phyloP scores from a whole-genome alignment of 768 basidiomycete species.

The Termitomyces sp. region DNA sequence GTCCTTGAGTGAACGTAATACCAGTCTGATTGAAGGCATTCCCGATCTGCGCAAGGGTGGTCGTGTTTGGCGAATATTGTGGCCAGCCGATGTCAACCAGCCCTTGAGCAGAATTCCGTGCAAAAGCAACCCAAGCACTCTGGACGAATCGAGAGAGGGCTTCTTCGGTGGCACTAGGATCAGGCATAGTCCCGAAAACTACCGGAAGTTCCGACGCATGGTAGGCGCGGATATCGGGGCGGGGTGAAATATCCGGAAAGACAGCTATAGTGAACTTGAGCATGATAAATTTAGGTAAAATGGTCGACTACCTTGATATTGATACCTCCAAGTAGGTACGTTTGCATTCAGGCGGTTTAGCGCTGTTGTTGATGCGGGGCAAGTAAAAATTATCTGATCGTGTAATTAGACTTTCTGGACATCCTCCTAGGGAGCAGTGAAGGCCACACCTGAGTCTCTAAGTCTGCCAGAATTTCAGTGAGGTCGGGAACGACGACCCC shows the following conservation, averaged over 20 bases:
- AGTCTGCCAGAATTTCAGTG: slow-evolving; percentile 27
- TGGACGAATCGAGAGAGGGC: slow-evolving; percentile 33
- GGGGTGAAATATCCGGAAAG: slow-evolving; percentile 33
- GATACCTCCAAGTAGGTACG: slow-evolving; percentile 19
- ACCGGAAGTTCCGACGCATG: slow-evolving; percentile 38
- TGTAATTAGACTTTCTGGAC: not conserved
- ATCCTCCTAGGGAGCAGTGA: not conserved
- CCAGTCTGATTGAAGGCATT: slow-evolving; percentile 16
- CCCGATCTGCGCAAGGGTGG: slow-evolving; percentile 18
- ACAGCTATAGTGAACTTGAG: slow-evolving; percentile 22
- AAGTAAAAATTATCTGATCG: slow-evolving; percentile 23
- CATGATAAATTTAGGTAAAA: not conserved
- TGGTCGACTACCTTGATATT: slow-evolving; percentile 23
- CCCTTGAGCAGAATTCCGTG: slow-evolving; percentile 33
- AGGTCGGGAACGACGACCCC: slow-evolving; percentile 27
- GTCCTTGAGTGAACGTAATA: slow-evolving; percentile 13
- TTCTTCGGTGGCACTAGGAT: slow-evolving; percentile 22
- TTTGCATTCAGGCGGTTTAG: slow-evolving; percentile 26
- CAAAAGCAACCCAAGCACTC: slow-evolving; percentile 40
- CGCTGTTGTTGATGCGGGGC: slow-evolving; percentile 26
- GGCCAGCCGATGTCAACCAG: slow-evolving; percentile 27
- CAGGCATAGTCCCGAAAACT: slow-evolving; percentile 34
- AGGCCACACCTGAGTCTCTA: slow-evolving; percentile 26
- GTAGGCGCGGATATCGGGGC: slow-evolving; percentile 32
- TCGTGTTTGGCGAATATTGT: slow-evolving; percentile 19